Percentiles rank a stretch among this genome's conserved stretches.
These are phyloP conservation scores for Sclerotiophoma versabilis DNA, from an alignment of 2,329 filamentous ascomycete genomes.

Conservation along the genomic window DNA sequence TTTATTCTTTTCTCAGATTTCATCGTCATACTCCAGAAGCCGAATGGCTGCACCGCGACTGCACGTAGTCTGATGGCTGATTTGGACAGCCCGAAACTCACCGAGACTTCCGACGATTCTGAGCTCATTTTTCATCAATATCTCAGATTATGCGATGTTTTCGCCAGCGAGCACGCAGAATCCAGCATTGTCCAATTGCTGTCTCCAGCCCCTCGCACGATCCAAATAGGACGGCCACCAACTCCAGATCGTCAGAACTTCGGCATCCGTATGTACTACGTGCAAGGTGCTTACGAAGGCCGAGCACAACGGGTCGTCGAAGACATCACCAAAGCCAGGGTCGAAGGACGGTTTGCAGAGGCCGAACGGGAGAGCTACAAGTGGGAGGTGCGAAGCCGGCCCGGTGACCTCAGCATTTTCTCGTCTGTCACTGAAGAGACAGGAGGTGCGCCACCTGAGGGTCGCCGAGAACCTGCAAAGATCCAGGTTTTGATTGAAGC, in stretches of 20 bases:
- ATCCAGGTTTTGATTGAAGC: conserved; percentile 78
- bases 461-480: conserved; percentile 71
- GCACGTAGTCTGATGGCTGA: conserved; percentile 83
- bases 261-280: conserved; percentile 63
- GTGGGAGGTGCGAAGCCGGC: conserved; percentile 78
- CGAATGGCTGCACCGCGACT: conserved; percentile 66
- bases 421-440: conserved; percentile 77
- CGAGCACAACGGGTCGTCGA: conserved; percentile 80
- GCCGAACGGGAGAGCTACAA: conserved; percentile 79
- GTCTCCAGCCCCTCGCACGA: conserved; percentile 54
- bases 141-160: conserved; percentile 71
- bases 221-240: conserved; percentile 39
- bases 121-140: conserved; percentile 80
- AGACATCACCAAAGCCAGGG: conserved; percentile 83
- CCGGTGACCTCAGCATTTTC: conserved; percentile 63
- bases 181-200: conserved; percentile 72
- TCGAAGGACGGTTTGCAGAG: conserved; percentile 86
- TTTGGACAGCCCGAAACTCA: conserved; percentile 74
- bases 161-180: conserved; percentile 71
- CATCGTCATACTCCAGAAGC: conserved; percentile 77
- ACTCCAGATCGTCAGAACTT: conserved; percentile 40
- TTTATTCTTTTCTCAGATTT: conserved; percentile 86
- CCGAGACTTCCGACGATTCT: conserved; percentile 42
- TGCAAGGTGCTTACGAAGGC: conserved; percentile 78
- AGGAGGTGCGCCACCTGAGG: conserved; percentile 66